A percentile compares a stretch with the other conserved stretches of the same genome.
Conservation (phyloP, 257 asterid species). For the Jaltomata sinuosa region DNA sequence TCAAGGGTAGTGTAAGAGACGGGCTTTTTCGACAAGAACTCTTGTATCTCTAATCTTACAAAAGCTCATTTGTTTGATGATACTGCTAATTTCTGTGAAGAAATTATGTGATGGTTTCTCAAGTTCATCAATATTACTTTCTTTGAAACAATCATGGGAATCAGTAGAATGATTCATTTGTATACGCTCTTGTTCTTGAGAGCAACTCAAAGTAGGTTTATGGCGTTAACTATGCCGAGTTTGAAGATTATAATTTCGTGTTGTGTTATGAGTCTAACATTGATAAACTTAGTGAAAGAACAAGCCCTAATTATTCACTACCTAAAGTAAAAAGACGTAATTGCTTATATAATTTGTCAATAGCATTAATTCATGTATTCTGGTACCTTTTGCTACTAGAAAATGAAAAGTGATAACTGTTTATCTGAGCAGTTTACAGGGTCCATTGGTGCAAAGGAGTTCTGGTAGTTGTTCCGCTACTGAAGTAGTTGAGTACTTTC, state of each 20-base stretch:
- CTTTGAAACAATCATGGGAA: neutral
- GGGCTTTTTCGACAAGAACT: neutral
- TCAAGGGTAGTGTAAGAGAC: neutral
- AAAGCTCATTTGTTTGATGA: neutral
- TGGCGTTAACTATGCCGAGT: neutral
- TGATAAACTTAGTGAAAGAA: neutral
- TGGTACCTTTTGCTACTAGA: neutral
- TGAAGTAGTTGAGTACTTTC: conserved; percentile 26
- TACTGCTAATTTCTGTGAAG: neutral
- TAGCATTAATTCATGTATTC: neutral
- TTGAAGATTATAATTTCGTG: neutral
- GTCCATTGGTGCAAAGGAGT: conserved; percentile 36
- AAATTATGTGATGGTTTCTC: neutral
- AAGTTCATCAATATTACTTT: neutral
- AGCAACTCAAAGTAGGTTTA: neutral
- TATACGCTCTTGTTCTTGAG: neutral
- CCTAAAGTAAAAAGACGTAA: neutral
- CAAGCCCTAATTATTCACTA: neutral
- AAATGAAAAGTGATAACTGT: neutral
- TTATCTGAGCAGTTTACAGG: conserved; percentile 40
- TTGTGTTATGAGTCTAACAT: neutral
- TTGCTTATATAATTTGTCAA: neutral
- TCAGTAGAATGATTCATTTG: neutral
- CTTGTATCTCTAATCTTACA: neutral
- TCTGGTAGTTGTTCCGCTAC: conserved; percentile 31